Base-by-base conservation (phyloP, 768 basidiomycete species). In the Calocera viscosa region DNA sequence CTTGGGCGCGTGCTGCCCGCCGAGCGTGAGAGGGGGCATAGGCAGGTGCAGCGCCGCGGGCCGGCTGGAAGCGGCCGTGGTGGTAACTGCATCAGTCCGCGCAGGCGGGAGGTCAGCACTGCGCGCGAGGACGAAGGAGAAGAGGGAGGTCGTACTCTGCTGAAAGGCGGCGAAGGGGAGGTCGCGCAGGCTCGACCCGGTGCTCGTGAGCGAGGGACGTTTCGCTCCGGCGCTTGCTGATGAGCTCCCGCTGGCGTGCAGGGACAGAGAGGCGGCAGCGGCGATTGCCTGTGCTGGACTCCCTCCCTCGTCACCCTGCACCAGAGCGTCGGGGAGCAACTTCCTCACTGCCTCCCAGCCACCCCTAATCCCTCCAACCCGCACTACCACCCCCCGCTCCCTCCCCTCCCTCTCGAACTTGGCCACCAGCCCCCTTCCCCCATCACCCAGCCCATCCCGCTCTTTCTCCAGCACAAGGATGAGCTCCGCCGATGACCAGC, bases 381-480 rank as follows among this genome's bases (percentile, higher is more conserved):
- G 35, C 74, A 72, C 60, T 60, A 19, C 47, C 63, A 40, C 22
- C 43, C n/a, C 49, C 64, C 12, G 14, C 24, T 26, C 33, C 24
- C 26, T 3, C 19, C 8, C 43, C 43, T 47, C 70, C 72, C 32
- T 72, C 69, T 75, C 75, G 65, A 79, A 78, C 69, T 80, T 80
- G 66, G 68, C 67, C 5, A 79, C 72, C 12, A 80, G 64, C 10
- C 78, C 65, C 16, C 75, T 71, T 30, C 74, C 73, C 1, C 84
- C 83, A 14, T 88, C 85, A 0, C 82, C 77, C 2, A 91, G 80
- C 35, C 77, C 41, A 0, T 72, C 68, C 0, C 89, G 85, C 74
- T 97, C 94, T 1, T 86, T 85, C 73, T 98, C 94, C 70, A 96
- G 88, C 35, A 94, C 86, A 49, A 97, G 71, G 70, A 96, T 90